Conservation (phyloP, 2,329 filamentous ascomycete genomes). For the Massarina eburnea region DNA sequence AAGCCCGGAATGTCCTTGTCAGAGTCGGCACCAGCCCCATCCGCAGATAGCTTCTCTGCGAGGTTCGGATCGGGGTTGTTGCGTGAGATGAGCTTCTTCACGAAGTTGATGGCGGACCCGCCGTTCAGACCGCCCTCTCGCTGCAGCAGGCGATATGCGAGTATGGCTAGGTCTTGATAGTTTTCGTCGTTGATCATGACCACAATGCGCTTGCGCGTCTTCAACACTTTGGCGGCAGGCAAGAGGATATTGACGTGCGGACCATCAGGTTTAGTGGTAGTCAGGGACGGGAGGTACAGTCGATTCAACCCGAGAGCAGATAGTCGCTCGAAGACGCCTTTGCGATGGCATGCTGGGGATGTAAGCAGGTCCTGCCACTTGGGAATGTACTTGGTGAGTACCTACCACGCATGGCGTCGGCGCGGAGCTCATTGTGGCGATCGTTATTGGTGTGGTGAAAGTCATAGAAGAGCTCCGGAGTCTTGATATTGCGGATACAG, state of each 20-base stretch:
- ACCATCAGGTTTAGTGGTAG: conserved; percentile 37
- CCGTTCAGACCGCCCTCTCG: conserved; percentile 65
- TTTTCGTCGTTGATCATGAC: conserved; percentile 77
- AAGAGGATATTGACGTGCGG: conserved; percentile 72
- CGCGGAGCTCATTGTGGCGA: conserved; percentile 75
- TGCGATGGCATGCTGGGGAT: conserved; percentile 61
- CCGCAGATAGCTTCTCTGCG: conserved; percentile 13
- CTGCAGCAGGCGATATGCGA: conserved; percentile 69
- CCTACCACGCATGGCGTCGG: conserved; percentile 69
- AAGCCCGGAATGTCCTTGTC: conserved; percentile 55
- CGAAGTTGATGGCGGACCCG: conserved; percentile 70
- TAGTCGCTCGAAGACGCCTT: conserved; percentile 65
- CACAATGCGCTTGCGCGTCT: conserved; percentile 63
- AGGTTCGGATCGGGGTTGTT: conserved; percentile 9
- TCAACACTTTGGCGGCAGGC: conserved; percentile 55
- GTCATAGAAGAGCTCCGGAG: conserved; percentile 71
- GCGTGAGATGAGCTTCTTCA: conserved; percentile 49
- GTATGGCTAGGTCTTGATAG: conserved; percentile 70
- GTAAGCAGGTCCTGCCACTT: too few species aligned
- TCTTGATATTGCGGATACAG: conserved; percentile 64
- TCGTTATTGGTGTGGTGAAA: conserved; percentile 72
- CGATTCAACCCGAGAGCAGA: conserved; percentile 60
- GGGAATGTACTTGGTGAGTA: too few species aligned
- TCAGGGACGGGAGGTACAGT: conserved; percentile 62
- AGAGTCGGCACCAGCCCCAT: conserved; percentile 20